phyloP scores from a whole-genome alignment of 2,329 filamentous ascomycete genomes.

The Dothiorella sarmentorum region DNA sequence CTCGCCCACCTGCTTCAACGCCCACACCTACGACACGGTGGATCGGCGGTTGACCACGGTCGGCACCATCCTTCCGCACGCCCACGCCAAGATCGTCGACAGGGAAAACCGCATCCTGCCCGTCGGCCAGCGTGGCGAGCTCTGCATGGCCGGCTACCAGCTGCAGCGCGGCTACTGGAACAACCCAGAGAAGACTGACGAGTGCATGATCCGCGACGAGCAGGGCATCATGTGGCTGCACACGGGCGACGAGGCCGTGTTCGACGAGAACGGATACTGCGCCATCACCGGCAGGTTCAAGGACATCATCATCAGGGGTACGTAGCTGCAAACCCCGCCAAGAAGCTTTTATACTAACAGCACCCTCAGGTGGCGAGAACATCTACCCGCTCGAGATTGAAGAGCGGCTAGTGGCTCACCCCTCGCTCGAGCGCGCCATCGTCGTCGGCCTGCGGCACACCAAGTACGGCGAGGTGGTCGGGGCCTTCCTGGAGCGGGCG shows the following conservation, averaged over 20 bases:
- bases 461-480: slow-evolving; percentile 72
- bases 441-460: slow-evolving; percentile 67
- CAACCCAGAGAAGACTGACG: slow-evolving; percentile 70
- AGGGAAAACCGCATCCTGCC: slow-evolving; percentile 63
- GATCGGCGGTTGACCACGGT: slow-evolving; percentile 67
- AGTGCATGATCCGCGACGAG: slow-evolving; percentile 66
- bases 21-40: slow-evolving; percentile 69
- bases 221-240: slow-evolving; percentile 46
- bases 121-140: slow-evolving; percentile 65
- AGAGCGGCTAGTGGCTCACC: slow-evolving; percentile 65
- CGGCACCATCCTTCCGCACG: slow-evolving; percentile 71
- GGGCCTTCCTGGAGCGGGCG: slow-evolving; percentile 53
- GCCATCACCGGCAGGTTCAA: slow-evolving; percentile 72
- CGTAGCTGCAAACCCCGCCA: slow-evolving; percentile 13
- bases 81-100: slow-evolving; percentile 72
- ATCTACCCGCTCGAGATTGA: slow-evolving; percentile 70
- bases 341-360: not conserved
- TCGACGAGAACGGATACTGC: slow-evolving; percentile 55
- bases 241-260: slow-evolving; percentile 39
- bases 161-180: slow-evolving; percentile 63
- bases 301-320: slow-evolving; percentile 72
- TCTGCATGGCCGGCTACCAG: slow-evolving; percentile 76
- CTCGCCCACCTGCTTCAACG: slow-evolving; percentile 76
- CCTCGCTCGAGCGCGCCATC: slow-evolving; percentile 59
- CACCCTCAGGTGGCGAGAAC: slow-evolving; percentile 33